Conservation (phyloP, 768 basidiomycete species). For the Boletus reticuloceps region DNA sequence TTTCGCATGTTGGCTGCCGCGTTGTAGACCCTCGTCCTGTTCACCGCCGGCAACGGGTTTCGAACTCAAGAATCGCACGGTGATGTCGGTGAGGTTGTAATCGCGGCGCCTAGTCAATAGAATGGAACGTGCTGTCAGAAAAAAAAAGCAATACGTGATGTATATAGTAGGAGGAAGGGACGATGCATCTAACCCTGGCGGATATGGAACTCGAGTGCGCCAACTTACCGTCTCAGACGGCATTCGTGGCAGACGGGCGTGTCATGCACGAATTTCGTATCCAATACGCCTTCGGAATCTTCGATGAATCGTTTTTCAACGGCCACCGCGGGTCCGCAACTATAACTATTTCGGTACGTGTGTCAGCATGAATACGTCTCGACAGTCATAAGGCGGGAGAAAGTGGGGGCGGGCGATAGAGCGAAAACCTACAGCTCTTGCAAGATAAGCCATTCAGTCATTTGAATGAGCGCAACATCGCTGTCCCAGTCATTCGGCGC, state of each 20-base stretch:
- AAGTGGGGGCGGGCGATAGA: neutral
- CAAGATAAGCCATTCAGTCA: constrained; percentile 63
- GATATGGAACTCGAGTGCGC: constrained; percentile 8
- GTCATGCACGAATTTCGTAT: constrained; percentile 43
- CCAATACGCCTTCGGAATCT: constrained; percentile 29
- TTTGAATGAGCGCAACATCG: constrained; percentile 53
- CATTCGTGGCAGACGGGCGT: constrained; percentile 60
- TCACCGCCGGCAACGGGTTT: constrained; percentile 33
- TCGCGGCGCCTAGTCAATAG: constrained; percentile 32
- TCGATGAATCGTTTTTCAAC: constrained; percentile 37
- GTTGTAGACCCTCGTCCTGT: constrained; percentile 24
- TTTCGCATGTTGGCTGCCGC: constrained; percentile 29
- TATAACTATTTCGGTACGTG: constrained; percentile 44
- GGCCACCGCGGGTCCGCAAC: constrained; percentile 52
- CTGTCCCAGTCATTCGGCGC: constrained; percentile 55
- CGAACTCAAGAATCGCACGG: constrained; percentile 45
- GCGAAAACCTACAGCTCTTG: constrained; percentile 49
- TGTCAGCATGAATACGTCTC: constrained; percentile 16
- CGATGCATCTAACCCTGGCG: constrained; percentile 5
- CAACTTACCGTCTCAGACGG: constrained; percentile 51
- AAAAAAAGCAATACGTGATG: constrained; percentile 3
- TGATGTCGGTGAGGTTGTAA: constrained; percentile 62
- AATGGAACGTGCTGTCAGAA: constrained; percentile 19
- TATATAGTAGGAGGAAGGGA: constrained; percentile 4
- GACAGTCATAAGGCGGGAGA: constrained; percentile 8